These are phyloP conservation scores for Penicillium sp. DNA, from an alignment of 2,329 filamentous ascomycete species.

Conservation along the genomic window DNA sequence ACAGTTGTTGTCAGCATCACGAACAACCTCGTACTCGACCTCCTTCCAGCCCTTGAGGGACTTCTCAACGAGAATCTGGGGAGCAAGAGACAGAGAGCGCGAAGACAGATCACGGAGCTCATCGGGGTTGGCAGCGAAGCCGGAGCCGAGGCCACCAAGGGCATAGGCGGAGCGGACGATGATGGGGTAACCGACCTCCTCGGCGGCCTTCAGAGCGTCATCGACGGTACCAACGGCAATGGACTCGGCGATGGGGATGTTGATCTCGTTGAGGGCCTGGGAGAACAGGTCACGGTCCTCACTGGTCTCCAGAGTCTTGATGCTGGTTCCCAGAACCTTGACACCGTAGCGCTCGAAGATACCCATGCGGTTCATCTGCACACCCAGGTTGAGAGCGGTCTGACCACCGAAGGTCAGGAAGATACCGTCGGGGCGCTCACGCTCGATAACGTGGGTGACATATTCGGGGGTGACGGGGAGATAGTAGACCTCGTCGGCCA, in stretches of 20 bases:
- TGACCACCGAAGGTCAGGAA: constrained; percentile 97
- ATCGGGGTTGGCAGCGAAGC: constrained; percentile 91
- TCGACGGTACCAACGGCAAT: constrained; percentile 91
- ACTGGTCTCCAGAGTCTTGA: constrained; percentile 90
- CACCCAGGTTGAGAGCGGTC: constrained; percentile 94
- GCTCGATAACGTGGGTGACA: constrained; percentile 95
- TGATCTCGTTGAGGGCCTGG: constrained; percentile 93
- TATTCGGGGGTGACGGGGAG: constrained; percentile 97
- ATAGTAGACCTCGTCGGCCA: constrained; percentile 98
- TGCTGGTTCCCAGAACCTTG: constrained; percentile 92
- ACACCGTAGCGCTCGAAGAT: constrained; percentile 95
- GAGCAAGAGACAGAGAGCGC: constrained; percentile 87
- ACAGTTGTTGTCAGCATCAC: constrained; percentile 97
- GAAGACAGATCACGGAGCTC: constrained; percentile 94
- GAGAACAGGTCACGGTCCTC: constrained; percentile 97
- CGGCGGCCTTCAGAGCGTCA: constrained; percentile 86
- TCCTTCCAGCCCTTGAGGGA: constrained; percentile 99
- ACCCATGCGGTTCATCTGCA: constrained; percentile 95
- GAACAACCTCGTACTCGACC: constrained; percentile 97
- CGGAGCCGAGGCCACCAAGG: constrained; percentile 92
- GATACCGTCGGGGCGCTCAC: constrained; percentile 93
- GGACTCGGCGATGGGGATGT: constrained; percentile 96
- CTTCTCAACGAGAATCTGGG: constrained; percentile 97
- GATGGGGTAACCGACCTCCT: constrained; percentile 90
- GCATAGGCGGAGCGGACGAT: constrained; percentile 98